Base-by-base conservation (phyloP, 2,329 filamentous ascomycete genomes). In the Penicillium hordei region DNA sequence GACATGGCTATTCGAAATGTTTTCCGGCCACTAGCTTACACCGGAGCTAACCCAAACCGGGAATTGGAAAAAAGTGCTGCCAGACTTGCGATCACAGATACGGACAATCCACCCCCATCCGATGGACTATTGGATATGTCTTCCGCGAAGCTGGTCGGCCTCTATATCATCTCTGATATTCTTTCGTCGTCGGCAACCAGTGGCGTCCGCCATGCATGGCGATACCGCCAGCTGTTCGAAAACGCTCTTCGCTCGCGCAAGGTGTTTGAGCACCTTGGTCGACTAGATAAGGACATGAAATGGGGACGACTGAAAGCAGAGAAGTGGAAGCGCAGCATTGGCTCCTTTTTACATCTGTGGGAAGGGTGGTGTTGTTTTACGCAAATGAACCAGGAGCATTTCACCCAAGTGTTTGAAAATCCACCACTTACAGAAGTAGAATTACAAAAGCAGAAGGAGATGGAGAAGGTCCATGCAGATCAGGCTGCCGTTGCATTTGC, bases 251-350 rank as follows among this genome's bases (percentile, higher is more conserved):
- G 85, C 31, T 77, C 83, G 9, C 84, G 86, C 55, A 84, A 85
- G 57, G 85, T 88, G 0, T 96, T 96, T 67, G 89, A 90, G 68
- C 82, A 83, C 44, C 81, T 97, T 3, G 92, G 92, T 1, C 78
- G 83, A 55, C 82, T 95, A 59, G 86, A 91, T 8, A 87, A 88
- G 65, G 86, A 85, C 53, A 77, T 89, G 23, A 81, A 82, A 44
- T 96, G 92, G 91, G 93, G 93, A 10, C 85, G 90, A 1, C 78
- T 96, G 60, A 87, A 90, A 21, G 87, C 88, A 4, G 90, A 94
- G 61, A 93, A 93, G 74, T 94, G 90, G 89, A 90, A 89, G 73
- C 84, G 90, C 49, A 91, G 89, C 66, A 81, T 94, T 39, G 82
- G 83, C 3, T 81, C 86, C 6, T 81, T 94, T 2, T 77, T 94